Conservation (phyloP, 148 eudicot genomes). For the Camellia granthamiana region DNA sequence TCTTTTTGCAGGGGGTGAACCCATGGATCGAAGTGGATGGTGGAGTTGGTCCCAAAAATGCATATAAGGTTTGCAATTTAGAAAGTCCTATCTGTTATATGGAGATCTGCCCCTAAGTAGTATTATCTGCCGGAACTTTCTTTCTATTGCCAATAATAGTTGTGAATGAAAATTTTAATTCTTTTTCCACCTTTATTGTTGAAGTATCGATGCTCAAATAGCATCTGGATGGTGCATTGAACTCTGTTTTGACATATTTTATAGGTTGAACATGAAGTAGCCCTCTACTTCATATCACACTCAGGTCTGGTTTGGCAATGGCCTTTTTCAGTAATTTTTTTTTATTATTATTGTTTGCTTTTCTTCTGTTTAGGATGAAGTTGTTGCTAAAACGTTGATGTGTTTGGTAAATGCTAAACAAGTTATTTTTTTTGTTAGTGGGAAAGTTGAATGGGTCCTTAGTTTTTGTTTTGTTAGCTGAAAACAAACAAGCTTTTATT, state of each 20-base stretch:
- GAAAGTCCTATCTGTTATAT: neutral
- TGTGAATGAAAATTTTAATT: neutral
- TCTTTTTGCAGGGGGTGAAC: slow-evolving; percentile 81
- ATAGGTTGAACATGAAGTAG: neutral
- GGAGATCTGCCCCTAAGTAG: neutral
- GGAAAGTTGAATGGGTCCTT: no score
- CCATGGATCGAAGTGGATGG: slow-evolving; percentile 99
- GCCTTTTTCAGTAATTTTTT: no score
- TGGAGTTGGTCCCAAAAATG: slow-evolving; percentile 94
- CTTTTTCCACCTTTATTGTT: no score
- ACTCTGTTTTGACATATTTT: slow-evolving; percentile 1
- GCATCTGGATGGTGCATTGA: neutral
- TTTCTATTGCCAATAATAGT: neutral
- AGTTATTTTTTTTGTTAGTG: no score
- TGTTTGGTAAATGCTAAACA: no score
- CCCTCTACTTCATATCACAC: neutral
- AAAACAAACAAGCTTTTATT: no score
- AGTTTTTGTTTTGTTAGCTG: no score
- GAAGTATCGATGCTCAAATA: no score
- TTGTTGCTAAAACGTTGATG: no score
- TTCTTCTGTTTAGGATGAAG: no score
- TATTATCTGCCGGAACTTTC: neutral
- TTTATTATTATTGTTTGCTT: no score
- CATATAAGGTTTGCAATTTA: slow-evolving; percentile 64
- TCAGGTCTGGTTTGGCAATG: no score